phyloP scores from a whole-genome alignment of 2,329 filamentous ascomycete genomes.

The Beauveria rudraprayagi region DNA sequence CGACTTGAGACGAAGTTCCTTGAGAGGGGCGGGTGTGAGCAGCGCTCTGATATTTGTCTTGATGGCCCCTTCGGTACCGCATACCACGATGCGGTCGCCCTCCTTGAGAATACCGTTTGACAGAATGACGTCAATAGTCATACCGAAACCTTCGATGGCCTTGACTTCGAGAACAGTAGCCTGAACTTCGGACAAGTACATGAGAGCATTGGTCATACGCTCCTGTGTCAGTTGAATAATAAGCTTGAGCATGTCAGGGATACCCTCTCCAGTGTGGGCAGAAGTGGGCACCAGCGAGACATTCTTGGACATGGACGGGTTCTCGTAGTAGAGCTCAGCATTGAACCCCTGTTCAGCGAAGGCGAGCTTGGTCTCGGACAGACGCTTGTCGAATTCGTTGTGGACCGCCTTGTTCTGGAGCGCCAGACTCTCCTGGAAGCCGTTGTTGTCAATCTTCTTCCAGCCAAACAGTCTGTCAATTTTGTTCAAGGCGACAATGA shows the following conservation, averaged over 20 bases:
- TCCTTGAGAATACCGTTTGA: constrained; percentile 93
- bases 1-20: constrained; percentile 90
- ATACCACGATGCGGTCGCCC: constrained; percentile 89
- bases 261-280: constrained; percentile 97
- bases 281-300: constrained; percentile 97
- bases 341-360: constrained; percentile 98
- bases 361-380: constrained; percentile 85
- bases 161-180: constrained; percentile 98
- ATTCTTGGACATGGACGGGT: constrained; percentile 90
- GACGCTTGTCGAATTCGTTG: constrained; percentile 85
- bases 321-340: constrained; percentile 92
- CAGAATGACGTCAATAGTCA: constrained; percentile 94
- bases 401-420: constrained; percentile 90
- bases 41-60: constrained; percentile 91
- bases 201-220: constrained; percentile 91
- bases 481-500: constrained; percentile 98
- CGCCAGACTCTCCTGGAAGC: constrained; percentile 84
- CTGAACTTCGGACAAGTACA: constrained; percentile 97
- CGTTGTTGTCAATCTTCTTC: constrained; percentile 98
- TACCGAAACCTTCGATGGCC: constrained; percentile 96
- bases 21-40: constrained; percentile 84
- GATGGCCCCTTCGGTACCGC: constrained; percentile 94
- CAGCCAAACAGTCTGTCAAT: constrained; percentile 98
- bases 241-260: constrained; percentile 97
- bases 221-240: constrained; percentile 89